Conservation (phyloP, 768 basidiomycete species). For the Coprinellus micaceus region DNA sequence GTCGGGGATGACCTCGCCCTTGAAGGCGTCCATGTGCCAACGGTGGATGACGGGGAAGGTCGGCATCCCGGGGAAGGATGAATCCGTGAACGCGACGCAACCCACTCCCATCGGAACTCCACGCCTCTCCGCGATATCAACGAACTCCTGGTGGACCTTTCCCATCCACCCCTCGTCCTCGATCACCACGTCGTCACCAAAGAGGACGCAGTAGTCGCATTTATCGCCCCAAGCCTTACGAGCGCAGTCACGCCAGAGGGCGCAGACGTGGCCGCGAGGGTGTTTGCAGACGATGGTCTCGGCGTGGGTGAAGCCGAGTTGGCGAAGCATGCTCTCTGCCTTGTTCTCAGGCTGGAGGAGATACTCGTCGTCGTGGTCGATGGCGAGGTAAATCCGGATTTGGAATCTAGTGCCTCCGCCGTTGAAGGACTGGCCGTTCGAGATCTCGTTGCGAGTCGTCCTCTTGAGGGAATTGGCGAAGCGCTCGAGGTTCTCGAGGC, state of each 20-base stretch:
- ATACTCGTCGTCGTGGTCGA: conserved; percentile 47
- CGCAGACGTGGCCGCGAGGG: conserved; percentile 47
- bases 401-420: conserved; percentile 29
- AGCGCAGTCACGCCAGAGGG: conserved; percentile 52
- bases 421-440: conserved; percentile 1
- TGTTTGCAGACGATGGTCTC: conserved; percentile 32
- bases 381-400: conserved; percentile 47
- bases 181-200: conserved; percentile 55
- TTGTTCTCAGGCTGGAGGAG: conserved; percentile 29
- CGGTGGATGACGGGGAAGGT: conserved; percentile 58
- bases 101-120: conserved; percentile 45
- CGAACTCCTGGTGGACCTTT: conserved; percentile 36
- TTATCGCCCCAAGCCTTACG: conserved; percentile 42
- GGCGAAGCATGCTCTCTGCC: conserved; percentile 34
- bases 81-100: conserved; percentile 55
- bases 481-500: conserved; percentile 35
- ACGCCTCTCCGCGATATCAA: conserved; percentile 24
- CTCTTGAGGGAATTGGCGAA: conserved; percentile 42
- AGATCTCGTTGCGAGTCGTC: conserved; percentile 46
- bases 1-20: conserved; percentile 46
- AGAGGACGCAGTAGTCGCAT: conserved; percentile 48
- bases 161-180: conserved; percentile 52
- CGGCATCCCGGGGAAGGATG: conserved; percentile 56
- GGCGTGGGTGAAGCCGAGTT: conserved; percentile 35
- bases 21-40: conserved; percentile 53